A percentile compares a stretch with the other conserved stretches of the same genome.
Conservation (phyloP, 2,329 filamentous ascomycete species). For the Colletotrichum camelliae region DNA sequence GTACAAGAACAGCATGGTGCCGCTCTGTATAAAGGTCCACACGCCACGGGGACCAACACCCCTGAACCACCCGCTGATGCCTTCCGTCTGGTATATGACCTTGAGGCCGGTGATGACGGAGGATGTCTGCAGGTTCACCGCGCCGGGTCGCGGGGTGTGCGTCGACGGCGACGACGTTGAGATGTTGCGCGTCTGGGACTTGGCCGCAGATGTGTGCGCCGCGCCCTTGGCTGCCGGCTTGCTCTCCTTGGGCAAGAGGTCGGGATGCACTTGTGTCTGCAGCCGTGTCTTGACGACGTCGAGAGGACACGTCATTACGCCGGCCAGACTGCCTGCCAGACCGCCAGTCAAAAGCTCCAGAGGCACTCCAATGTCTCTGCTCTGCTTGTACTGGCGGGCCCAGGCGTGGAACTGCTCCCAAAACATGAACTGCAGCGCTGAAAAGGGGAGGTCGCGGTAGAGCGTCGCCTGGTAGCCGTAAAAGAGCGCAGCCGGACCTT, state of each 20-base stretch:
- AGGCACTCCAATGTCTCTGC: conserved; percentile 82
- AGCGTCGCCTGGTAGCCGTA: conserved; percentile 97
- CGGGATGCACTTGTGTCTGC: conserved; percentile 80
- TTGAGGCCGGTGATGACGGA: conserved; percentile 84
- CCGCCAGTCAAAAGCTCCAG: conserved; percentile 90
- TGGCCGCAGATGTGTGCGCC: conserved; percentile 31
- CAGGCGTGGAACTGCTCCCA: conserved; percentile 92
- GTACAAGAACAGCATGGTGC: conserved; percentile 95
- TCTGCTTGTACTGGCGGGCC: conserved; percentile 79
- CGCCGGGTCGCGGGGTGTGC: conserved; percentile 78
- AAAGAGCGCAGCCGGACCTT: conserved; percentile 87
- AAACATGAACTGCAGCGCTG: conserved; percentile 95
- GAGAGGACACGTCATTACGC: conserved; percentile 91
- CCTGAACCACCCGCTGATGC: conserved; percentile 88
- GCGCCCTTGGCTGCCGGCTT: conserved; percentile 23
- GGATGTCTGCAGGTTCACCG: conserved; percentile 83
- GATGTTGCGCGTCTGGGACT: conserved; percentile 72
- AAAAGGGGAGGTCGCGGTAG: conserved; percentile 93
- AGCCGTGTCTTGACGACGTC: conserved; percentile 97
- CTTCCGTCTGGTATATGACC: conserved; percentile 90
- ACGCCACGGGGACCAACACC: conserved; percentile 91
- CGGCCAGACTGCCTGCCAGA: conserved; percentile 88
- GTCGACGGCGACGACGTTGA: conserved; percentile 91
- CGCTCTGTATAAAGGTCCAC: conserved; percentile 97
- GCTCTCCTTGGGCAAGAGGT: conserved; percentile 30